These are phyloP conservation scores for Pythium brassicae DNA, from an alignment of 352 stramenopile species.

Conservation along the genomic window DNA sequence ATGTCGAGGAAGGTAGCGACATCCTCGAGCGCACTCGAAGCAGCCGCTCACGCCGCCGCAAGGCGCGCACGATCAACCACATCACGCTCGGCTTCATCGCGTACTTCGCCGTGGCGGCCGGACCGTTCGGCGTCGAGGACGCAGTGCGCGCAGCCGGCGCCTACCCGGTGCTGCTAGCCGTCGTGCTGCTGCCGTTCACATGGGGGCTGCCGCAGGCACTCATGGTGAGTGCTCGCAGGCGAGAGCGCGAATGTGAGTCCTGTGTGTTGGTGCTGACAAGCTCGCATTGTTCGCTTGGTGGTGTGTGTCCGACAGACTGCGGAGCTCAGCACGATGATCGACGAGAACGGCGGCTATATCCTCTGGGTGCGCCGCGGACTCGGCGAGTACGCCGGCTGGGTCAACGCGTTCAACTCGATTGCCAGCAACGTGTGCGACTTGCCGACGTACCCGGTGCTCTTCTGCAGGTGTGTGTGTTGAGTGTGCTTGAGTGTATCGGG, in stretches of 20 bases:
- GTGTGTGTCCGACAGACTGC: constrained; percentile 33
- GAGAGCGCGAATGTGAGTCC: background rate
- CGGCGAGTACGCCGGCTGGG: constrained; percentile 75
- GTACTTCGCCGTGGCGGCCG: constrained; percentile 77
- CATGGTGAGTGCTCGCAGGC: constrained; percentile 40
- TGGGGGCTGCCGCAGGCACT: constrained; percentile 79
- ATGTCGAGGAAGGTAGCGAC: constrained; percentile 17
- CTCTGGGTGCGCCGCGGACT: constrained; percentile 78
- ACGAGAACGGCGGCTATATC: constrained; percentile 84
- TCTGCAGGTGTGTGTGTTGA: constrained; percentile 40
- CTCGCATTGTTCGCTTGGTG: too few relatives aligned
- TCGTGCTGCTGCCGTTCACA: constrained; percentile 74
- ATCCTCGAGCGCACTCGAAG: background rate
- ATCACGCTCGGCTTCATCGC: constrained; percentile 81
- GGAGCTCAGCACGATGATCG: constrained; percentile 81
- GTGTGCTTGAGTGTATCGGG: background rate
- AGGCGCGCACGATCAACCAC: constrained; percentile 74
- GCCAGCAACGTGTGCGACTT: constrained; percentile 83
- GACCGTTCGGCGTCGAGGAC: constrained; percentile 77
- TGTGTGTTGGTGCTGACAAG: too few relatives aligned
- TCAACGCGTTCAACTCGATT: constrained; percentile 85
- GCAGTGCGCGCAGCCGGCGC: constrained; percentile 66
- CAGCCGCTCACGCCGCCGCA: constrained; percentile 21
- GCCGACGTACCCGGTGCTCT: constrained; percentile 80
- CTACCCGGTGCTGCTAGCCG: constrained; percentile 65